Evolutionary conservation across 1,139 yeast species (phyloP).

Genomic region (Candida labiduridarum): DNA sequence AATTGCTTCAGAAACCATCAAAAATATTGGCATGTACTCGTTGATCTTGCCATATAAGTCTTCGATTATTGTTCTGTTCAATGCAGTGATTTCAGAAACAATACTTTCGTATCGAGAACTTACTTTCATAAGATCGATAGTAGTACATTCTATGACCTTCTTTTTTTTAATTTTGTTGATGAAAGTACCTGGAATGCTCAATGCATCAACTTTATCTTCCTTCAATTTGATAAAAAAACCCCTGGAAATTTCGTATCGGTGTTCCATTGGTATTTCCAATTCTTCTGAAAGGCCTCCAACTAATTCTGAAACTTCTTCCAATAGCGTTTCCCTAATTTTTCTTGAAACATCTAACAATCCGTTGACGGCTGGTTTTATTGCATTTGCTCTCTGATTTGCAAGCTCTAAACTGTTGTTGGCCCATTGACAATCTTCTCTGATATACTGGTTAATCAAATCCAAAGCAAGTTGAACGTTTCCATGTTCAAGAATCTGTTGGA

Average conservation of each 20-base stretch:
- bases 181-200: conserved; percentile 29
- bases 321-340: conserved; percentile 35
- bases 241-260: conserved; percentile 33
- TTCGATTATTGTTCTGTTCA: conserved; percentile 42
- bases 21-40: conserved; percentile 32
- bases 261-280: conserved; percentile 25
- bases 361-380: conserved; percentile 44
- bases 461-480: conserved; percentile 22
- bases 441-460: conserved; percentile 27
- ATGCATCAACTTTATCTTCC: conserved; percentile 12
- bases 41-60: conserved; percentile 27
- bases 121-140: conserved; percentile 41
- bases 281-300: conserved; percentile 23
- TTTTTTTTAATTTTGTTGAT: conserved; percentile 34
- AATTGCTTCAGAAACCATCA: conserved; percentile 47
- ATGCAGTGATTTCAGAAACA: conserved; percentile 37
- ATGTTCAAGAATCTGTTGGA: conserved; percentile 27
- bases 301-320: conserved; percentile 34
- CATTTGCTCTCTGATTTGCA: conserved; percentile 46
- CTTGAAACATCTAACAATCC: conserved; percentile 50
- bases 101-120: conserved; percentile 42
- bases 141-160: conserved; percentile 39
- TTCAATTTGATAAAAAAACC: conserved; percentile 40
- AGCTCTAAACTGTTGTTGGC: conserved; percentile 39
- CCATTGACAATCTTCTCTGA: conserved; percentile 46